Evolutionary conservation across 805 yeast species (phyloP), one percentile per base, ranked within the genome.

Genomic region (Saccharomyces paradoxus): DNA sequence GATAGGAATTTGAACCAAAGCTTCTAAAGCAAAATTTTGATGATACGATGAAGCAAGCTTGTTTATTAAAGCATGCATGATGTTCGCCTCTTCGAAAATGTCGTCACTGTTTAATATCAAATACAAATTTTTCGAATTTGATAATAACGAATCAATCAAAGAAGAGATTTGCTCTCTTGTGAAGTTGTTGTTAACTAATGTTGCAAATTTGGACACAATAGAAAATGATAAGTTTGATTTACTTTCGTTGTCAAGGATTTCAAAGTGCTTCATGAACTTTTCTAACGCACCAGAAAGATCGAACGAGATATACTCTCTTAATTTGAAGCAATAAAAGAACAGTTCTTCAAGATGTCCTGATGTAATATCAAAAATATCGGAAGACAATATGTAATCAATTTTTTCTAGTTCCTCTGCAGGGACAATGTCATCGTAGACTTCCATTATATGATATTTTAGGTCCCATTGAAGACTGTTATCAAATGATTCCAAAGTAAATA

Each of bases 61-160:
- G 1, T 58, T 46, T 5, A 74, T 60, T 13, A 77, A 54, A 8
- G 61, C 53, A 21, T 59, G 60, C 17, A 76, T 72, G 9, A 82
- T 59, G 1, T 65, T 70, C 0, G 61, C 53, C 55, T 80, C 85
- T 59, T 83, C 87, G 60, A 77, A 81, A 17, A 80, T 62, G 31
- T 73, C 64, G 46, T 71, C 75, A 51, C 77, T 74, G 0, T 58
- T 46, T 3, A 79, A 59, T 6, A 78, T 41, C 1, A 54, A 28
- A 0, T 47, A 28, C 46, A 3, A 53, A 61, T n/a, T 55, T 53
- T 12, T 62, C 55, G 2, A 37, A 13, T 63, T 54, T 1, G 64
- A 44, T 14, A 77, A 58, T 2, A 79, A 58, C 0, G 59, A n/a
- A 0, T 57, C 48, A 1, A 77, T 62, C 4, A 81, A 47, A 1